phyloP scores from a whole-genome alignment of 2,329 filamentous ascomycete species.

The Botrytis galanthina region DNA sequence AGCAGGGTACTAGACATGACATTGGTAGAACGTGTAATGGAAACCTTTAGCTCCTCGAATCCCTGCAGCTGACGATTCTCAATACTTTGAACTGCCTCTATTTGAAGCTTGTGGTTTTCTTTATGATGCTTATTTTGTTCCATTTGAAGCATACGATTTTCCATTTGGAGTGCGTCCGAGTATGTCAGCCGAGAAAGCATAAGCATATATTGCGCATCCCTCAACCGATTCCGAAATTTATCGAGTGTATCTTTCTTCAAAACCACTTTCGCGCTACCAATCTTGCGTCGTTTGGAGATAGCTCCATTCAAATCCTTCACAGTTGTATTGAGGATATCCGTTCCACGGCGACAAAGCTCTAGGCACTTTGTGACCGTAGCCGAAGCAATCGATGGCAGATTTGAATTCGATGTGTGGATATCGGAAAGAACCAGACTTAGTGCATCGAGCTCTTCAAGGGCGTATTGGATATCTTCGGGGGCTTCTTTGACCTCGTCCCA shows the following conservation, averaged over 20 bases:
- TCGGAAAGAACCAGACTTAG: background rate
- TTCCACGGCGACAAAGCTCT: background rate
- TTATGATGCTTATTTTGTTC: no score
- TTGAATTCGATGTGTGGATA: background rate
- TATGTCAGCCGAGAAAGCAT: background rate
- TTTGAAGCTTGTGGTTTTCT: background rate
- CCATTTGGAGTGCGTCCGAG: background rate
- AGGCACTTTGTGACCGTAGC: background rate
- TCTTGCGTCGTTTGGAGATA: background rate
- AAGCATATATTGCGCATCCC: background rate
- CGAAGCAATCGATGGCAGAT: background rate
- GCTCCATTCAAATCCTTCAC: background rate
- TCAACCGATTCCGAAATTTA: background rate
- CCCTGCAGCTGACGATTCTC: background rate
- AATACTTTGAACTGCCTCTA: background rate
- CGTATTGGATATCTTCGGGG: background rate
- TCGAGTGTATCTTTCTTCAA: background rate
- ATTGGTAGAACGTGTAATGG: background rate
- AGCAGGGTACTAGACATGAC: background rate
- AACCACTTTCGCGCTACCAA: background rate
- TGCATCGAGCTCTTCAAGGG: background rate
- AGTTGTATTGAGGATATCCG: background rate
- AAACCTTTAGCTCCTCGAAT: background rate
- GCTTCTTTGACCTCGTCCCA: constrained; percentile 4
- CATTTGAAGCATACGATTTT: no score